Evolutionary conservation across 495 filamentous ascomycete species (phyloP), one percentile per base, ranked within the genome.

Genomic region (Penicillium samsonianum): DNA sequence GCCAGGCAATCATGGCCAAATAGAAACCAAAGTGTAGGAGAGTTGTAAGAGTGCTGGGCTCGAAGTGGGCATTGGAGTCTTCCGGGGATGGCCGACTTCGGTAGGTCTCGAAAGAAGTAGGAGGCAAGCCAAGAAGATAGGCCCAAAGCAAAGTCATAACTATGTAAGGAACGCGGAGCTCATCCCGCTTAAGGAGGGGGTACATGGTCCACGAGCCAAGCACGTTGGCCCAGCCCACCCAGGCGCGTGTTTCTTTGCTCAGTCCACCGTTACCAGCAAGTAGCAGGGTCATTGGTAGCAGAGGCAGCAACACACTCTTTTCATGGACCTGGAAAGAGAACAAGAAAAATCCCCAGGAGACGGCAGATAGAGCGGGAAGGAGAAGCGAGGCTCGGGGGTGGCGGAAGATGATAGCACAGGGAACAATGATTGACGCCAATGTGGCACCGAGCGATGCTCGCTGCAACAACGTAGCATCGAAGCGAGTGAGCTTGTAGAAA

Each of bases 261-360:
- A 98, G 77, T 0, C 91, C 91, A 38, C 88, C 83, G 47, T 86
- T 82, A 5, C 87, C 85, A 16, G 88, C 88, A 19, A 98, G 82
- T 5, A 96, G 76, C 9, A 96, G 74, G 0, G 92, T 96, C 86
- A 93, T 94, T 0, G 94, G 94, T 58, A 96, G 83, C 23, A 98
- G 78, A 3, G 94, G 94, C 0, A 98, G 82, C 5, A 98, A 78
- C 0, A 96, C 90, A 61, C 90, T 95, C 77, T 98, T 98, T 73
- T 98, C 94, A 70, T 98, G 94, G 0, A 98, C 94, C 62, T 98
- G 94, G 73, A 96, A 98, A 51, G 89, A 92, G 72, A 92, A 96
- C 11, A 98, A 75, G 72, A 97, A 98, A 78, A 98, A 98, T 3
- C 89, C 94, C 94, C 94, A 98, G 1, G 92, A 87, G 0, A 88